Conservation (phyloP, 257 asterid species). For the Hygrophila difformis region DNA sequence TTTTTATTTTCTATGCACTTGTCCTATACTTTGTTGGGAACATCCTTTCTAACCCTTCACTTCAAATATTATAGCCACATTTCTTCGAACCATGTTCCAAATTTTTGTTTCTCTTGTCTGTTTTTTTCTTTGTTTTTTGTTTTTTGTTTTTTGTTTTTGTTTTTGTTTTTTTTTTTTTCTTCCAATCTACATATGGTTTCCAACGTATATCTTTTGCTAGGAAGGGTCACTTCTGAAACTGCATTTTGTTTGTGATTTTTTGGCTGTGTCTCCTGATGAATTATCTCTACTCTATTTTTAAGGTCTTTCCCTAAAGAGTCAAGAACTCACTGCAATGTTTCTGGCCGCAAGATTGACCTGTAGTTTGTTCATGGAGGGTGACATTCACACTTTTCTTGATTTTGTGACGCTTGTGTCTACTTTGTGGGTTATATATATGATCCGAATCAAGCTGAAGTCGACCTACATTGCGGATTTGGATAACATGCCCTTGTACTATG, state of each 20-base stretch:
- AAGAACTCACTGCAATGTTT: constrained; percentile 82
- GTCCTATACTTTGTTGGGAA: no score
- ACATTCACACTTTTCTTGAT: constrained; percentile 84
- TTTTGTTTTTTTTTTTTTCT: no score
- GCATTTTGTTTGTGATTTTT: no score
- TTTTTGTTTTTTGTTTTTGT: no score
- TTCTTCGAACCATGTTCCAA: not conserved
- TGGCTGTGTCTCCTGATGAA: not conserved
- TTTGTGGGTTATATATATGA: constrained; percentile 84
- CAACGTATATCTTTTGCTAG: no score
- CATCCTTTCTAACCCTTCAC: no score
- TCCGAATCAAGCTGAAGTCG: constrained; percentile 59
- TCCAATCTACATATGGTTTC: no score
- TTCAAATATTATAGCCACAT: no score
- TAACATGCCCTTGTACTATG: constrained; percentile 49
- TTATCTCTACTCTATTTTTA: constrained; percentile 17
- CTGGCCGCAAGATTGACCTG: constrained; percentile 60
- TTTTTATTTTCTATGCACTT: no score
- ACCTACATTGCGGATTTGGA: constrained; percentile 65
- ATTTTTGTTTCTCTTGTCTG: not conserved
- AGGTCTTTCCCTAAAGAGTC: constrained; percentile 91
- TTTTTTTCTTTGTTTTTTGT: no score
- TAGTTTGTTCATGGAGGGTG: constrained; percentile 66
- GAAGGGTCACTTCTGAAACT: no score
- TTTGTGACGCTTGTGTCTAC: constrained; percentile 71